Base-by-base conservation (phyloP, 371 early-diverging fungal species). In the Circinella minor region DNA sequence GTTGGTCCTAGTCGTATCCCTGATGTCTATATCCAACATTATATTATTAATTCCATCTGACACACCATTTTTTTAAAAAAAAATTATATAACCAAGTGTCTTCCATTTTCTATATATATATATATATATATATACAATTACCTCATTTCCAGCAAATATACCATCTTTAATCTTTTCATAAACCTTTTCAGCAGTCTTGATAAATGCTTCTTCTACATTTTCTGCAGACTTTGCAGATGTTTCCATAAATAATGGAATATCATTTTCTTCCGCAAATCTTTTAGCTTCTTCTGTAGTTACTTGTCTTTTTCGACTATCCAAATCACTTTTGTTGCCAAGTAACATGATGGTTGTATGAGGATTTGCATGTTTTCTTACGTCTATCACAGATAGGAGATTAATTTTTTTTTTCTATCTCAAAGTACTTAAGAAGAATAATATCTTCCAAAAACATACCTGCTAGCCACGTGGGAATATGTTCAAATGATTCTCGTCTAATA, bases 251-350 rank as follows among this genome's bases (percentile, higher is more conserved):
- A 96, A 81, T 63, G 74, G 74, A 63, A 99, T 86, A 18, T 89
- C 92, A 71, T 98, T 89, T 49, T 93, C 89, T 66, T 84, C 79
- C 61, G 99, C 97, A 87, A 96, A 97, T 38, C 87, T 88, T 67
- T 93, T 91, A 63, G 94, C 99, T 78, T 96, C 96, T 73, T 96
- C 97, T 8, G 81, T 77, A 1, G 93, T 85, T 17, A 98, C 96
- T 65, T 90, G 88, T 66, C 96, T 88, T 70, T 91, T 87, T 15
- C 88, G 83, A 38, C 84, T 85, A 61, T 82, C 76, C 51, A 98
- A 81, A 81, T 98, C 98, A 59, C 91, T 90, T 78, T 98, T 98
- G 86, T 98, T 98, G 55, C 98, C 98, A 63, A 98, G 92, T 43
- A 98, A 82, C 75, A 96, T 93, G 71, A 93, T 94, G 5, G 94